Evolutionary conservation across 805 yeast species (phyloP), one percentile per base, ranked within the genome.

Genomic region (Candida patagonica): DNA sequence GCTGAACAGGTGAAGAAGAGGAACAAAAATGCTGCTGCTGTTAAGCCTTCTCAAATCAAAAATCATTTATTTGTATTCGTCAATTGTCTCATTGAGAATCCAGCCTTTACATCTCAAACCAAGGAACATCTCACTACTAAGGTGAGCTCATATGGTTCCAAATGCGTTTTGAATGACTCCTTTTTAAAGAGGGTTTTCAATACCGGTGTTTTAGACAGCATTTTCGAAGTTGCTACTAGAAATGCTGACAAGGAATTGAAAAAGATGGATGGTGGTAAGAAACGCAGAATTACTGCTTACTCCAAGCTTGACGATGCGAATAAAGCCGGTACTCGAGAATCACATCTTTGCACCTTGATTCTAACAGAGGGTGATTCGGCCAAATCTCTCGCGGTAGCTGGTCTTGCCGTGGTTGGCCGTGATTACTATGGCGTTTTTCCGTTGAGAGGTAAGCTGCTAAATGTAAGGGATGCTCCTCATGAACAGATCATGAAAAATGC

Each of bases 301-400:
- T 83, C 83, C 4, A 89, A 89, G 59, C 71, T 92, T 40, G 95
- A 83, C 50, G 98, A 92, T 65, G 98, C 98, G 1, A 87, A 88
- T 59, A 84, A 73, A 56, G 98, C 98, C 0, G 98, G 98, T 45
- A 89, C 97, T 0, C 76, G 70, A 46, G 96, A 88, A 16, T 95
- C 96, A 21, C 71, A 80, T 53, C 83, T 85, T 60, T 88, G 97
- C 67, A 89, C 97, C 1, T 68, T 92, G 53, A 85, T 92, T 54
- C 63, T 92, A 43, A 92, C 98, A 2, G 98, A 92, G 66, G 98
- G 98, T 56, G 96, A 88, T 55, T 92, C 98, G 47, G 98, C 98
- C 50, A 69, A 76, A 66, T 74, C 94, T 2, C 68, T 85, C 45
- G 98, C 98, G 1, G 92, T 85, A 10, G 83, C 94, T 2, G 98